A percentile compares a stretch with the other conserved stretches of the same genome.
Conservation (phyloP, 2,329 filamentous ascomycete genomes). For the Epichloe amarillans region DNA sequence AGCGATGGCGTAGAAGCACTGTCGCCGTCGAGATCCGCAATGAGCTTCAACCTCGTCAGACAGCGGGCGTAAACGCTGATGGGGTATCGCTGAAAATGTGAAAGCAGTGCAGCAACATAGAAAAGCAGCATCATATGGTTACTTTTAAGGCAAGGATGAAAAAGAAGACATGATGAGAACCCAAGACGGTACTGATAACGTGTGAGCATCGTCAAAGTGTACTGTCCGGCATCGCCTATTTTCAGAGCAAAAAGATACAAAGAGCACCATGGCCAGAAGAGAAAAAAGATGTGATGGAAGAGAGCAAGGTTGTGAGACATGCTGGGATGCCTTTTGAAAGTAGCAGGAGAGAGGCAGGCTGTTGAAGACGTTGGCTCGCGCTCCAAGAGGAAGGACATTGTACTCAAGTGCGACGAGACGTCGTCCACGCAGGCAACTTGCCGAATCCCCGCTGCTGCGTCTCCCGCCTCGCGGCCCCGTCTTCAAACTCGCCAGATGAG, state of each 20-base stretch:
- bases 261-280: too few relatives aligned
- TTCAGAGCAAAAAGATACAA: slow-evolving; percentile 1
- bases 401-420: slow-evolving; percentile 16
- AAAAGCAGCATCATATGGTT: slow-evolving; percentile 3
- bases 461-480: slow-evolving; percentile 49
- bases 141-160: neutral
- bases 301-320: neutral
- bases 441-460: slow-evolving; percentile 43
- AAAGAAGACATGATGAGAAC: neutral
- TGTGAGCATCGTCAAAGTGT: slow-evolving; percentile 35
- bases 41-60: slow-evolving; percentile 24
- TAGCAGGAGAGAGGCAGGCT: neutral
- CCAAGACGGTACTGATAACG: slow-evolving; percentile 30
- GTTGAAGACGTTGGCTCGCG: slow-evolving; percentile 5
- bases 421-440: slow-evolving; percentile 24
- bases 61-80: slow-evolving; percentile 31
- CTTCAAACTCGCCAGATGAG: slow-evolving; percentile 34
- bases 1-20: slow-evolving; percentile 44
- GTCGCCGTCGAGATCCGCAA: slow-evolving; percentile 33
- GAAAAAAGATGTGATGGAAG: neutral
- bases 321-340: slow-evolving; percentile 5
- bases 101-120: slow-evolving; percentile 11
- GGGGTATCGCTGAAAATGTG: slow-evolving; percentile 28
- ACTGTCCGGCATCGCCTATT: neutral
- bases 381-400: neutral